phyloP scores from a whole-genome alignment of 441 rosid species.

The Eruca vesicaria region DNA sequence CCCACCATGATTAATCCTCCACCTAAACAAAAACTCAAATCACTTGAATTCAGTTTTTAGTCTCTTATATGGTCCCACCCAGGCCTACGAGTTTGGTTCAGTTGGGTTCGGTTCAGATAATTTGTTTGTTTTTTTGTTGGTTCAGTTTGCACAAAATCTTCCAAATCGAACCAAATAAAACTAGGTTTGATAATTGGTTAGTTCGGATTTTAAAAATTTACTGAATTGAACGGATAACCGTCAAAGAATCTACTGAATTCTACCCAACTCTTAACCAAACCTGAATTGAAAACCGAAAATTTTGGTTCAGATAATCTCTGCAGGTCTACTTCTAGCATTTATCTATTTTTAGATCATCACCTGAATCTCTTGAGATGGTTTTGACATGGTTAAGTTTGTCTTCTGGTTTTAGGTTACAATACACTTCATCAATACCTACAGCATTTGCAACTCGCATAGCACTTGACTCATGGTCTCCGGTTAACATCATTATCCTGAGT shows the following conservation, averaged over 20 bases:
- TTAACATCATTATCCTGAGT: constrained; percentile 80
- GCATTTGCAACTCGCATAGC: constrained; percentile 93
- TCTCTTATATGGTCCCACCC: background rate
- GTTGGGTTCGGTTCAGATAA: background rate
- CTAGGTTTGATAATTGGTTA: too few relatives aligned
- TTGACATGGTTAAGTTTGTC: constrained; percentile 87
- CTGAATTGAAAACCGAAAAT: background rate
- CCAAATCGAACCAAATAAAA: background rate
- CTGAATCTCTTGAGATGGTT: constrained; percentile 65
- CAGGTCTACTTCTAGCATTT: background rate
- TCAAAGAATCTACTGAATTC: too few relatives aligned
- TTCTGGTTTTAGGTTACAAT: constrained; percentile 85
- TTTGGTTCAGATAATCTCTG: background rate
- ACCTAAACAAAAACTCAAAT: constrained; percentile 43
- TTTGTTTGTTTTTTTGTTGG: background rate
- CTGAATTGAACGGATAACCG: too few relatives aligned
- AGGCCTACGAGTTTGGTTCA: background rate
- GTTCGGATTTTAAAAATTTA: too few relatives aligned
- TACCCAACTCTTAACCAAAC: background rate
- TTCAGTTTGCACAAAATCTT: background rate
- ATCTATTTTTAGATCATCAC: constrained; percentile 27
- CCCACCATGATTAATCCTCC: constrained; percentile 94
- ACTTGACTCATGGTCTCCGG: constrained; percentile 92
- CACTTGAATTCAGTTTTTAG: constrained; percentile 8
- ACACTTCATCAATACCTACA: constrained; percentile 80